Conservation (phyloP, 345 rosid genomes). For the Hevea brasiliensis region DNA sequence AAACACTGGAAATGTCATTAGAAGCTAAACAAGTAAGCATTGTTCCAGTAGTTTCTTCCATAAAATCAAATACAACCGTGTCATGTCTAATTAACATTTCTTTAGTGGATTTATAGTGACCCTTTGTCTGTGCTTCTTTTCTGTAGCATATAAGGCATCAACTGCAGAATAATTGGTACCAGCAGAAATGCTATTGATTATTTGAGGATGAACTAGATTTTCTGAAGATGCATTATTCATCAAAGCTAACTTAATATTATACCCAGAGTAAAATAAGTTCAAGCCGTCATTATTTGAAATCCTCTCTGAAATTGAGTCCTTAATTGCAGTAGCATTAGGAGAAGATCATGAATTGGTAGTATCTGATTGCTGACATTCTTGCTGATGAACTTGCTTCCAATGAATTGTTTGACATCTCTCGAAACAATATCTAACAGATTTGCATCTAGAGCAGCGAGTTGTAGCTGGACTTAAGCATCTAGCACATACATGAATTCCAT, state of each 20-base stretch:
- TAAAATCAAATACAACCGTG: slow-evolving; percentile 28
- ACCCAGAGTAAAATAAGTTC: slow-evolving; percentile 36
- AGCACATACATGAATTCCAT: slow-evolving; percentile 62
- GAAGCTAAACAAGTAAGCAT: slow-evolving; percentile 25
- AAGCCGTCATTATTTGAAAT: slow-evolving; percentile 26
- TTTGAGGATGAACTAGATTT: slow-evolving; percentile 25
- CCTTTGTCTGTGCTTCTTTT: slow-evolving; percentile 47
- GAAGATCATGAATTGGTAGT: slow-evolving; percentile 42
- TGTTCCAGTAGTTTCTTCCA: slow-evolving; percentile 32
- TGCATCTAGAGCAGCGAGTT: slow-evolving; percentile 91
- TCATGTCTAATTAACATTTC: slow-evolving; percentile 49
- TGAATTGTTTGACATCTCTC: slow-evolving; percentile 89
- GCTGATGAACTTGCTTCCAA: slow-evolving; percentile 78
- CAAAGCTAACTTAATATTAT: slow-evolving; percentile 32
- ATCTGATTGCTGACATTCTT: slow-evolving; percentile 58
- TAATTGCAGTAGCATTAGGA: slow-evolving; percentile 38
- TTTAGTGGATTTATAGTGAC: slow-evolving; percentile 36
- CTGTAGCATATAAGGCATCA: slow-evolving; percentile 45
- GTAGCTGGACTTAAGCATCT: slow-evolving; percentile 66
- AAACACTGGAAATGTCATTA: slow-evolving; percentile 28
- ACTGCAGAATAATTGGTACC: slow-evolving; percentile 32
- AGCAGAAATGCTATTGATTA: slow-evolving; percentile 24
- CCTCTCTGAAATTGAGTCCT: slow-evolving; percentile 32
- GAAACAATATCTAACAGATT: slow-evolving; percentile 83
- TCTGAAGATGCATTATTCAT: slow-evolving; percentile 34